Evolutionary conservation across 2,329 filamentous ascomycete genomes (phyloP).

Genomic region (Monosporascus ibericus): DNA sequence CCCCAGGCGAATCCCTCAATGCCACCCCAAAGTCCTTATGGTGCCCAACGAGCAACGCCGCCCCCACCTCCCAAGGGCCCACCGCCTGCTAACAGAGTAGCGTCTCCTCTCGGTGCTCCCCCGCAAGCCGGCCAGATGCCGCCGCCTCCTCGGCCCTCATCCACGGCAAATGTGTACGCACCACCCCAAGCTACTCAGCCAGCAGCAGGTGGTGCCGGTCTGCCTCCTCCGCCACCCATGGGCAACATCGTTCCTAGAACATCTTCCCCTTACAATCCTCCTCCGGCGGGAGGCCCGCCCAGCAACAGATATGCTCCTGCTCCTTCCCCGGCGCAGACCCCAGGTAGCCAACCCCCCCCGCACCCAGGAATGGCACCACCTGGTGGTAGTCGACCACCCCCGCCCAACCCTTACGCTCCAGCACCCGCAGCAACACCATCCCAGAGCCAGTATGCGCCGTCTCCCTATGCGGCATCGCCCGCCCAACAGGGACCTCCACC

Average conservation of each 20-base stretch:
- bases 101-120: constrained; percentile 61
- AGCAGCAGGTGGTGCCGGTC: constrained; percentile 19
- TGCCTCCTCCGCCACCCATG: constrained; percentile 43
- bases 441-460: constrained; percentile 56
- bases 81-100: constrained; percentile 57
- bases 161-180: constrained; percentile 58
- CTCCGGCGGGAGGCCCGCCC: constrained; percentile 63
- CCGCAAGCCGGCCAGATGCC: constrained; percentile 40
- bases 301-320: constrained; percentile 71
- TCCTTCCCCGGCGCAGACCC: constrained; percentile 47
- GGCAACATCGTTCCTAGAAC: constrained; percentile 55
- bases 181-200: constrained; percentile 45
- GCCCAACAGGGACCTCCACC: constrained; percentile 31
- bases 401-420: constrained; percentile 40
- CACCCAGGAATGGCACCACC: constrained; percentile 23
- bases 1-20: constrained; percentile 50
- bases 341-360: constrained; percentile 35
- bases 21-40: constrained; percentile 52
- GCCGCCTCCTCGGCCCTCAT: constrained; percentile 45
- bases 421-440: constrained; percentile 40
- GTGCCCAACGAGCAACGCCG: constrained; percentile 58
- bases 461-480: constrained; percentile 40
- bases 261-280: constrained; percentile 79
- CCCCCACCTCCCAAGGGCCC: constrained; percentile 79
- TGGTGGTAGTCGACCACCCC: constrained; percentile 39